These are phyloP conservation scores for Ligustrum vulgare DNA, from an alignment of 257 asterid genomes.

Conservation along the genomic window DNA sequence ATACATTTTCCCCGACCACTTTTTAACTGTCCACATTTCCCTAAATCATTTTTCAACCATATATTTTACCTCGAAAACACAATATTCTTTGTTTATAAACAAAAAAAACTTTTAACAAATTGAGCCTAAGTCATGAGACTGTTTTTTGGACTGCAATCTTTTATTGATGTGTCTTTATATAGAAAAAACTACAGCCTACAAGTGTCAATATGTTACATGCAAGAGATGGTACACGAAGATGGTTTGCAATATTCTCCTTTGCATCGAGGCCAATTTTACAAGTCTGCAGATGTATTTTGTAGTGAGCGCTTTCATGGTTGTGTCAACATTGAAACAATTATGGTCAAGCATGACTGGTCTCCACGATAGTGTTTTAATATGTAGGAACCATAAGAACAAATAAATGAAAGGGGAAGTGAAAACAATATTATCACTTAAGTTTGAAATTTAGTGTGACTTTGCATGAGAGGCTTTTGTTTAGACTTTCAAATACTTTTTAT, in stretches of 20 bases:
- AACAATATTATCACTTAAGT: neutral
- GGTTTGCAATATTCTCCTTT: neutral
- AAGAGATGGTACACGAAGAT: neutral
- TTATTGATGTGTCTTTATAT: neutral
- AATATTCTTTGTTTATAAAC: no score
- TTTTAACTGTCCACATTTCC: no score
- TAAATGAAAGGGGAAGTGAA: neutral
- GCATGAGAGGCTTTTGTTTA: neutral
- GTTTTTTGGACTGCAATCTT: neutral
- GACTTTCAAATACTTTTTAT: conserved; percentile 5
- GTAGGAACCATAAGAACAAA: neutral
- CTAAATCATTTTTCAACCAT: no score
- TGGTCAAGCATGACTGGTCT: neutral
- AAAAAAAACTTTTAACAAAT: no score
- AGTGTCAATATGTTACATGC: neutral
- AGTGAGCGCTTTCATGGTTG: neutral
- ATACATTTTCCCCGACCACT: no score
- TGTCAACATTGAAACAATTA: neutral
- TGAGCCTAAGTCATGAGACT: neutral
- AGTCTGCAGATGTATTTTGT: neutral
- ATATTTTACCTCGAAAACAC: no score
- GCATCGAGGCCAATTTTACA: neutral
- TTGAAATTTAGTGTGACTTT: neutral
- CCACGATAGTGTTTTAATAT: conserved; percentile 1
- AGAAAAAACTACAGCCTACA: neutral